Percentiles rank a stretch among this genome's conserved stretches.
phyloP scores from a whole-genome alignment of 345 rosid species.

The Raphanus raphanistrum region DNA sequence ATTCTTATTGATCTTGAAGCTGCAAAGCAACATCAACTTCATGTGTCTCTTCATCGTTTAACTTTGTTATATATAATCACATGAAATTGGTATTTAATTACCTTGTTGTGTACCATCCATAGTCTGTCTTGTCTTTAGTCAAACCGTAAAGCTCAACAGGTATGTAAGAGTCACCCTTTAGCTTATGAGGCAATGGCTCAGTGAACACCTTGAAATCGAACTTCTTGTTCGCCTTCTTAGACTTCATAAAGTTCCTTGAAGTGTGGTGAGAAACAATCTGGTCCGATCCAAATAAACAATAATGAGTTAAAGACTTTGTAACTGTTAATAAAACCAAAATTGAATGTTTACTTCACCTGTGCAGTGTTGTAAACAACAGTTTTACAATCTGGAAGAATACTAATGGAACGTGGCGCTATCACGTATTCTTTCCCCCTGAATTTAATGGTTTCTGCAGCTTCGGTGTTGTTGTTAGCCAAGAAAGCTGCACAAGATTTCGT shows the following conservation, averaged over 20 bases:
- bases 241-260: slow-evolving; percentile 52
- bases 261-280: slow-evolving; percentile 78
- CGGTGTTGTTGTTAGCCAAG: slow-evolving; percentile 68
- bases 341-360: slow-evolving; percentile 12
- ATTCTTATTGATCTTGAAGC: slow-evolving; percentile 44
- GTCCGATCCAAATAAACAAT: slow-evolving; percentile 8
- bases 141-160: slow-evolving; percentile 66
- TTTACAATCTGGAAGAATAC: slow-evolving; percentile 90
- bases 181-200: slow-evolving; percentile 48
- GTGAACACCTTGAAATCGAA: slow-evolving; percentile 55
- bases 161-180: slow-evolving; percentile 12
- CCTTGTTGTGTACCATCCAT: slow-evolving; percentile 77
- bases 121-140: slow-evolving; percentile 69
- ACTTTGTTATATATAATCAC: not conserved
- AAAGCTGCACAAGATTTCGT: slow-evolving; percentile 73
- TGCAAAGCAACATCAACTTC: slow-evolving; percentile 29
- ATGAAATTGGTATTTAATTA: slow-evolving; percentile 39
- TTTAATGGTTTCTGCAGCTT: slow-evolving; percentile 33
- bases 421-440: slow-evolving; percentile 56
- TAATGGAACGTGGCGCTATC: slow-evolving; percentile 67
- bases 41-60: not conserved
- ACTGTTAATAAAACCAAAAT: not conserved
- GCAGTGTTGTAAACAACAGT: slow-evolving; percentile 68
- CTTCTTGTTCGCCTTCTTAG: slow-evolving; percentile 53
- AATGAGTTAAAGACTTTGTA: not conserved